phyloP scores from a whole-genome alignment of 352 stramenopile genomes.

The Pythium biforme region DNA sequence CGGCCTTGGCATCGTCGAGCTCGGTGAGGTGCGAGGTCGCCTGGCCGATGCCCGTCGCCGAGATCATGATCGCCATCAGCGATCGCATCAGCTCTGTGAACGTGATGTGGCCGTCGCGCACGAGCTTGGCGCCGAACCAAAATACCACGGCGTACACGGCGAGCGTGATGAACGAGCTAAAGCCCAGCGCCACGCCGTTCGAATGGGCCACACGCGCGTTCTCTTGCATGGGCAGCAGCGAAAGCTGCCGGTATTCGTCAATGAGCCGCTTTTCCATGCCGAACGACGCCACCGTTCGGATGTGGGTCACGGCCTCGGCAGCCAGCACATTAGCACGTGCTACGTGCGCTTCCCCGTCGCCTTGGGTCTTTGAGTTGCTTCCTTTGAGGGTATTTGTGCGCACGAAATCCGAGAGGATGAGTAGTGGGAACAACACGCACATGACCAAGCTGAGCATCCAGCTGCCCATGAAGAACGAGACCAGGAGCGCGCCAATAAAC shows the following conservation, averaged over 20 bases:
- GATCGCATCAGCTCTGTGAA: slow-evolving; percentile 40
- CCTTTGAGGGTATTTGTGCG: slow-evolving; percentile 33
- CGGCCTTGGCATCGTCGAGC: slow-evolving; percentile 74
- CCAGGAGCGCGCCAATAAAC: slow-evolving; percentile 48
- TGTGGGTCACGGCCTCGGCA: slow-evolving; percentile 29
- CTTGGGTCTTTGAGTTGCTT: not conserved
- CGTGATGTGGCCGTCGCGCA: slow-evolving; percentile 37
- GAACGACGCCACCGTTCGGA: slow-evolving; percentile 56
- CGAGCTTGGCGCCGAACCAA: slow-evolving; percentile 29
- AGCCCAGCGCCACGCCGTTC: slow-evolving; percentile 21
- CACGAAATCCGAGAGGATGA: slow-evolving; percentile 41
- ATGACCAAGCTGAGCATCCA: slow-evolving; percentile 76
- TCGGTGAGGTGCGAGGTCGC: slow-evolving; percentile 33
- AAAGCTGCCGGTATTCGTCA: slow-evolving; percentile 23
- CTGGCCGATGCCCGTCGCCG: slow-evolving; percentile 33
- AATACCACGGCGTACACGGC: slow-evolving; percentile 30
- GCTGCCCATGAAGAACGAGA: slow-evolving; percentile 62
- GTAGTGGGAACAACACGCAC: slow-evolving; percentile 53
- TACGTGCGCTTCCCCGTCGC: not conserved
- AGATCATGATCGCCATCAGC: slow-evolving; percentile 49
- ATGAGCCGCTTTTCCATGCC: slow-evolving; percentile 26
- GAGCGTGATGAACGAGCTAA: slow-evolving; percentile 30
- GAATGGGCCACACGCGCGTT: slow-evolving; percentile 10
- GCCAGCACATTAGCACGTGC: slow-evolving; percentile 23
- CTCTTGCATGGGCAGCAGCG: slow-evolving; percentile 5